Base-by-base conservation (phyloP, 306 rosid genomes). In the Trifolium repens region DNA sequence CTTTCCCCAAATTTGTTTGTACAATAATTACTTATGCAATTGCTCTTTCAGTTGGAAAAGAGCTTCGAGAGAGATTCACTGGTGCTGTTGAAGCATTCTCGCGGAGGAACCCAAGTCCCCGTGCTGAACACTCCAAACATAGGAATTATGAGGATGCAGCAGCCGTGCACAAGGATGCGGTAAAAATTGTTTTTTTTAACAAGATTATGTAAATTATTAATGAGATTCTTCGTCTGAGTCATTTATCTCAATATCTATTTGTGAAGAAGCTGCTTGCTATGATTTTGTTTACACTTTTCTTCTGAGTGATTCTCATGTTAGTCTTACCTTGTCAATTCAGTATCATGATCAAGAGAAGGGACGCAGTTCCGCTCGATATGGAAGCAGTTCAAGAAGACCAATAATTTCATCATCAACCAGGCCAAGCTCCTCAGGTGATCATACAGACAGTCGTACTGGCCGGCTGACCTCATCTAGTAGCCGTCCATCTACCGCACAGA, bases 21-120 rank as follows among this genome's bases (percentile, higher is more conserved):
- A 53, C 78, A 59, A 69, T 74, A n/a, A 49, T 65, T 74, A 66
- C 69, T 58, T 44, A 27, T 71, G 84, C 77, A 72, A 52, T 87
- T 85, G 57, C 55, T 73, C 57, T 83, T 87, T 76, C 85, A 96
- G 99, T 79, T 69, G 99, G 97, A 74, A 96, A 89, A 75, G 98
- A 92, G 85, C 85, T 88, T 73, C 92, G 97, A 82, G 99, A 92
- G 65, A 88, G 89, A 82, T 85, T 88, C 69, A 82, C 99, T 1
- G 98, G 98, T 71, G 92, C 98, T 68, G 98, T 96, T 83, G 99
- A 92, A 88, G 92, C 84, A 67, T 88, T 96, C 87, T 89, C 98
- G 13, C 86, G 96, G 83, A 90, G 91, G 82, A 89, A 89, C 71
- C 85, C 85, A 44, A 92, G 96, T 79, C 99, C 99, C 44, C 96